These are phyloP conservation scores for Lentinula guzmanii DNA, from an alignment of 768 basidiomycete genomes.

Conservation along the genomic window DNA sequence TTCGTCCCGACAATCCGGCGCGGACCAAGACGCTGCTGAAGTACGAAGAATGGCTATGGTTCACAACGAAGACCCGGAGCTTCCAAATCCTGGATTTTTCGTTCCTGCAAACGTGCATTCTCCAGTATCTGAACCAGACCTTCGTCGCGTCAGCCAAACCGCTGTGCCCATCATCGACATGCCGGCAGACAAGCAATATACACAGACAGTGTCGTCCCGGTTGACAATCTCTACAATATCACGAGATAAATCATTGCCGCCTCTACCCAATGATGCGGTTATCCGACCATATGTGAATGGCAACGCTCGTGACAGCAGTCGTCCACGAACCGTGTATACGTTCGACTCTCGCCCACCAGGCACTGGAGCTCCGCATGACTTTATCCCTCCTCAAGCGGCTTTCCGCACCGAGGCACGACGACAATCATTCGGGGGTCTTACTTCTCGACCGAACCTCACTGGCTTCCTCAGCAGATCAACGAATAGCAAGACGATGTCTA, in stretches of 20 bases:
- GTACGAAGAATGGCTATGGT: slow-evolving; percentile 33
- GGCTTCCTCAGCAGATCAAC: slow-evolving; percentile 6
- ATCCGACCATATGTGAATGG: slow-evolving; percentile 27
- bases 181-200: slow-evolving; percentile 11
- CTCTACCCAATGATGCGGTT: slow-evolving; percentile 53
- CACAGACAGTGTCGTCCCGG: slow-evolving; percentile 10
- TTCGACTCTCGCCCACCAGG: slow-evolving; percentile 51
- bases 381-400: slow-evolving; percentile 56
- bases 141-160: slow-evolving; percentile 38
- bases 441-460: slow-evolving; percentile 48
- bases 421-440: slow-evolving; percentile 71
- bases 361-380: slow-evolving; percentile 38
- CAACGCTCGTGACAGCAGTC: slow-evolving; percentile 27
- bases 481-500: background rate
- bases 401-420: slow-evolving; percentile 61
- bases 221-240: slow-evolving; percentile 22
- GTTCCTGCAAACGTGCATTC: slow-evolving; percentile 43
- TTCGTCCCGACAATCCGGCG: slow-evolving; percentile 60
- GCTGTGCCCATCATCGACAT: slow-evolving; percentile 1
- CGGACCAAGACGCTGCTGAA: slow-evolving; percentile 46
- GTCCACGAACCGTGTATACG: slow-evolving; percentile 63
- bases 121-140: slow-evolving; percentile 56
- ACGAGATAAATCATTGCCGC: slow-evolving; percentile 75
- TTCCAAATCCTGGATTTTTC: slow-evolving; percentile 26
- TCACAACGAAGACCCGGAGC: slow-evolving; percentile 31